These are phyloP conservation scores for Tetrahymena thermophila DNA, from an alignment of 73 alveolate genomes.

Conservation along the genomic window DNA sequence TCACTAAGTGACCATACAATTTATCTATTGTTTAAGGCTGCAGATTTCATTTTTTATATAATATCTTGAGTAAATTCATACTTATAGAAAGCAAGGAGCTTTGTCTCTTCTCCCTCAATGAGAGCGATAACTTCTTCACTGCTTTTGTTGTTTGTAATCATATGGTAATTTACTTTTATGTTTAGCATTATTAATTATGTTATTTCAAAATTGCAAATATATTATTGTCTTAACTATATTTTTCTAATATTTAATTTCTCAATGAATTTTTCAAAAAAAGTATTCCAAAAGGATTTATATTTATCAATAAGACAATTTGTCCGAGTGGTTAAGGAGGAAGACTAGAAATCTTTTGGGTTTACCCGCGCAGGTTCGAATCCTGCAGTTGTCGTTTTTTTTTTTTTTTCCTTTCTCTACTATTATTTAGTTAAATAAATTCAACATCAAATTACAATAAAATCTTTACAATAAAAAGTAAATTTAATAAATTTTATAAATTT, in stretches of 20 bases:
- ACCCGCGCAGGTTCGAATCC: constrained; percentile 67
- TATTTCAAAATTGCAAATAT: background rate
- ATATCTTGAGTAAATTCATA: background rate
- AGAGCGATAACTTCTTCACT: background rate
- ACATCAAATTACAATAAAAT: too few relatives aligned
- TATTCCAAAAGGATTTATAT: background rate
- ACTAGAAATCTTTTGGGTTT: constrained; percentile 52
- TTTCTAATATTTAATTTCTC: too few relatives aligned
- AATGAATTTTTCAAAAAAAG: background rate
- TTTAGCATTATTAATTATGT: background rate
- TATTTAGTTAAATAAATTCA: background rate
- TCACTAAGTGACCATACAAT: background rate
- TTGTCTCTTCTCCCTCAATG: background rate
- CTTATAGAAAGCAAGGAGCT: background rate
- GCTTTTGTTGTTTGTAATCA: background rate
- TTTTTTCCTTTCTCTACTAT: background rate
- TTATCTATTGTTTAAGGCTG: background rate
- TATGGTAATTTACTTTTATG: background rate
- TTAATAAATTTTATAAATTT: too few relatives aligned
- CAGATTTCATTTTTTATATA: background rate
- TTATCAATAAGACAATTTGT: constrained; percentile 14
- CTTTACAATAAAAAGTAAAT: too few relatives aligned
- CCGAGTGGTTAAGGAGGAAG: constrained; percentile 64
- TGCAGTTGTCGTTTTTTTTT: constrained; percentile 59
- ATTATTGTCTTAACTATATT: too few relatives aligned